Conservation (phyloP, 208 protist species). For the Trichomonas tenax region DNA sequence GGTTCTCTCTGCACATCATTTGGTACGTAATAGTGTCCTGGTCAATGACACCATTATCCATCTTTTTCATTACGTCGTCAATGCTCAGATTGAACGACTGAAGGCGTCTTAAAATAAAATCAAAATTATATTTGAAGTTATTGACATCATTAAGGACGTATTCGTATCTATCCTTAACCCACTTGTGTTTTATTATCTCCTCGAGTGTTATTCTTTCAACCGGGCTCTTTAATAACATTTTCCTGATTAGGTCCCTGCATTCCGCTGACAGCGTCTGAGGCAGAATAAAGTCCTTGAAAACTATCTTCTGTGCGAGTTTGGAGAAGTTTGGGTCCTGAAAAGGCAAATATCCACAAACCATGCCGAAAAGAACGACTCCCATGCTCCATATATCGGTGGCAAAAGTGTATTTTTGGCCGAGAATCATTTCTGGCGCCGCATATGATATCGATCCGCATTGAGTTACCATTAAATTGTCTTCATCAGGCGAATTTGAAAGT, state of each 20-base stretch:
- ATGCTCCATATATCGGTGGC: slow-evolving; percentile 15
- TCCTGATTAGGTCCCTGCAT: not conserved
- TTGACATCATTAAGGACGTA: no score
- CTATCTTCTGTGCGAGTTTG: not conserved
- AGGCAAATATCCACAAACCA: not conserved
- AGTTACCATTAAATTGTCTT: not conserved
- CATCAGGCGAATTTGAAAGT: not conserved
- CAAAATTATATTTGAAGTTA: no score
- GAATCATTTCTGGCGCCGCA: not conserved
- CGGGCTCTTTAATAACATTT: not conserved
- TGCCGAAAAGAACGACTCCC: slow-evolving; percentile 10
- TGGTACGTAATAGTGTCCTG: no score
- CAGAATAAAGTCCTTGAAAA: not conserved
- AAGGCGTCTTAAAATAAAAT: no score
- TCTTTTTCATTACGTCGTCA: no score
- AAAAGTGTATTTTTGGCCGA: not conserved
- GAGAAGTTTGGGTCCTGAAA: not conserved
- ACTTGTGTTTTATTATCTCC: not conserved
- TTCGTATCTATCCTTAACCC: not conserved
- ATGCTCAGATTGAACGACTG: no score
- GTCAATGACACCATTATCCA: no score
- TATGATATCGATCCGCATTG: not conserved
- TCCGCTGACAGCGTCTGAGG: not conserved
- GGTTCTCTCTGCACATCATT: no score
- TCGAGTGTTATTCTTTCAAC: not conserved